A percentile compares a stretch with the other conserved stretches of the same genome.
phyloP scores from a whole-genome alignment of 768 basidiomycete species.

The Lactarius psammicola region DNA sequence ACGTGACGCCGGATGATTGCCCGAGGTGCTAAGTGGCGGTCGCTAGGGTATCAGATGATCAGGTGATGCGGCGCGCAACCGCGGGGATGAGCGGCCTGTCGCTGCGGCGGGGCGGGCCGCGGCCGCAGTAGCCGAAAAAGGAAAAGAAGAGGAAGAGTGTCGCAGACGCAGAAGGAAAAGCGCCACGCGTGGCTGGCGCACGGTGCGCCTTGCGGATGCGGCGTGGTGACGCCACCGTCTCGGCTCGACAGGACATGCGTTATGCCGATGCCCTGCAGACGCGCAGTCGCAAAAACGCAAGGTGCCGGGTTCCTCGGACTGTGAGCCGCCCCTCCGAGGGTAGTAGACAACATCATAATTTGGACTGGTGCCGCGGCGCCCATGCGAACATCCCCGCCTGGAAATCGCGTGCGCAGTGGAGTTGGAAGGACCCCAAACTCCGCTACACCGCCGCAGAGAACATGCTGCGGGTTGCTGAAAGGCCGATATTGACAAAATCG shows the following conservation, averaged over 20 bases:
- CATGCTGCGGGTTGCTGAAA: slow-evolving; percentile 12
- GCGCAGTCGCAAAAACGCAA: slow-evolving; percentile 27
- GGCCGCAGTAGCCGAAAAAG: slow-evolving; percentile 21
- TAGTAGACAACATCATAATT: slow-evolving; percentile 17
- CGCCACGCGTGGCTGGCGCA: slow-evolving; percentile 27
- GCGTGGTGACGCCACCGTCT: slow-evolving; percentile 26
- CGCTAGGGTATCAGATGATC: slow-evolving; percentile 21
- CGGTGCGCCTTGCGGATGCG: slow-evolving; percentile 28
- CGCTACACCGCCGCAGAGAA: slow-evolving; percentile 21
- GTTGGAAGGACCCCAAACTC: slow-evolving; percentile 26
- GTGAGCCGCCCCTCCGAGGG: slow-evolving; percentile 27
- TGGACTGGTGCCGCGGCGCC: slow-evolving; percentile 25
- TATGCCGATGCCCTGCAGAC: slow-evolving; percentile 22
- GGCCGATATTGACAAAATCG: slow-evolving; percentile 9
- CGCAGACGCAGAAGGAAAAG: slow-evolving; percentile 17
- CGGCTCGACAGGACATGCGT: slow-evolving; percentile 26
- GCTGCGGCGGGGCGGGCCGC: slow-evolving; percentile 24
- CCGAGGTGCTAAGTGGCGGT: slow-evolving; percentile 22
- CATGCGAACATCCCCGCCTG: slow-evolving; percentile 25
- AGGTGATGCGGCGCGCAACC: slow-evolving; percentile 20
- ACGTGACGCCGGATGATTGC: slow-evolving; percentile 18
- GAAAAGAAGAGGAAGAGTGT: slow-evolving; percentile 18
- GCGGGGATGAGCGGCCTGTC: slow-evolving; percentile 13
- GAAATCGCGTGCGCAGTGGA: slow-evolving; percentile 19
- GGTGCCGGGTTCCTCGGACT: slow-evolving; percentile 26